Evolutionary conservation across 2,329 filamentous ascomycete genomes (phyloP).

Genomic region (Trichoderma koningiopsis): DNA sequence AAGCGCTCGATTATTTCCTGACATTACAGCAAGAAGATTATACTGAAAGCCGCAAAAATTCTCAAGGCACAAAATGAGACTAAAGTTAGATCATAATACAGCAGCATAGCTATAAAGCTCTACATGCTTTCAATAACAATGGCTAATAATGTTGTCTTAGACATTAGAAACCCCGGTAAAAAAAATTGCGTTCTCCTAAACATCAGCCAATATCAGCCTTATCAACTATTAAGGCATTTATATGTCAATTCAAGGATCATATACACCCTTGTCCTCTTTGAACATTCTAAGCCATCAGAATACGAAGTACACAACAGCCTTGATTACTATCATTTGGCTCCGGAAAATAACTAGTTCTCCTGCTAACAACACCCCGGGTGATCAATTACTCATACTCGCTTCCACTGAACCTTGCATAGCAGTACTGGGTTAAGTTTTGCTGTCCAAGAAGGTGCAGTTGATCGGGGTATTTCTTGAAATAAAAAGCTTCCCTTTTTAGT

Average conservation of each 20-base stretch:
- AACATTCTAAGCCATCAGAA: neutral
- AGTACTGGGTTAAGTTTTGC: neutral
- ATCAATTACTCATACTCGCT: neutral
- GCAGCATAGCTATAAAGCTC: neutral
- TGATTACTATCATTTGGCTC: neutral
- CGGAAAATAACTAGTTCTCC: neutral
- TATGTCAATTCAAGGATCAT: neutral
- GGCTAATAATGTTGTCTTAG: neutral
- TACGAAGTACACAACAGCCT: neutral
- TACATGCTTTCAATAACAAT: neutral
- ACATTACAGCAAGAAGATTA: neutral
- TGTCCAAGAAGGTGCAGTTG: neutral
- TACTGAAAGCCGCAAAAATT: neutral
- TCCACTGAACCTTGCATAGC: neutral
- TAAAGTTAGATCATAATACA: neutral
- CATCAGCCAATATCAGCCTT: fast-evolving
- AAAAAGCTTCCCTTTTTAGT: neutral
- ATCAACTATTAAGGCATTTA: neutral
- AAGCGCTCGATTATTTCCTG: neutral
- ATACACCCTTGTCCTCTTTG: neutral
- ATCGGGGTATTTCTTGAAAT: neutral
- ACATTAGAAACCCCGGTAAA: neutral
- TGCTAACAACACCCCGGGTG: neutral
- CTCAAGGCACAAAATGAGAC: neutral
- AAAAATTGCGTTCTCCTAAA: too few relatives aligned